These are phyloP conservation scores for Ceratocystis papillata DNA, from an alignment of 2,329 filamentous ascomycete species.

Conservation along the genomic window DNA sequence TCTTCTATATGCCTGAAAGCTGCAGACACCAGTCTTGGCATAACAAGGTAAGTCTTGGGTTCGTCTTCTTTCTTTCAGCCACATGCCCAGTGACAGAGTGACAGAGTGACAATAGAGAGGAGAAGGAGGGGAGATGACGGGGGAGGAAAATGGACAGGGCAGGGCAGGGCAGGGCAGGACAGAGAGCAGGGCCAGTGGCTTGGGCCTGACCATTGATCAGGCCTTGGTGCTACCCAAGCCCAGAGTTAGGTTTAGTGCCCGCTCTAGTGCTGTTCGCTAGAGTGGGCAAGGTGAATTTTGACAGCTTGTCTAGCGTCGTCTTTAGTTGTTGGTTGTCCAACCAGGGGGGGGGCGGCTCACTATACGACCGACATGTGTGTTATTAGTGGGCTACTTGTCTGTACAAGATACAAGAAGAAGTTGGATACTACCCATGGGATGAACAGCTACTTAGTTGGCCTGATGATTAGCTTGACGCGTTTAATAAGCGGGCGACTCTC, in stretches of 20 bases:
- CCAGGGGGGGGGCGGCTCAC: background rate
- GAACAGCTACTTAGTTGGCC: background rate
- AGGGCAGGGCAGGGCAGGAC: background rate
- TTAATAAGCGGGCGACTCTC: background rate
- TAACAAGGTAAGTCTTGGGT: background rate
- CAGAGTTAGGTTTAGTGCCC: conserved; percentile 15
- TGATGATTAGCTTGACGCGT: background rate
- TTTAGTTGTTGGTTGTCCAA: conserved; percentile 8
- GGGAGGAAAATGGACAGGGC: background rate
- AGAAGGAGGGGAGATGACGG: background rate
- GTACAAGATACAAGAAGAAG: background rate
- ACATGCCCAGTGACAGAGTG: background rate
- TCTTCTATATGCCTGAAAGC: background rate
- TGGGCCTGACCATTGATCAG: background rate
- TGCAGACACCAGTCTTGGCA: background rate
- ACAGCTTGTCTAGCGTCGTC: conserved; percentile 12
- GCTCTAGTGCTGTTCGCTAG: conserved; percentile 13
- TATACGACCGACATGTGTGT: background rate
- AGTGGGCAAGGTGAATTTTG: conserved; percentile 11
- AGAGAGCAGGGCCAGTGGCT: background rate
- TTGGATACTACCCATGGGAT: background rate
- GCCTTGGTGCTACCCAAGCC: conserved; percentile 11
- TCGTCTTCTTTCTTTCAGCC: background rate
- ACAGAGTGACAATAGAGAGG: background rate
- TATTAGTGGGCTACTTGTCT: background rate